phyloP scores from a whole-genome alignment of 2,329 filamentous ascomycete genomes.

The Epicoccum nigrum region DNA sequence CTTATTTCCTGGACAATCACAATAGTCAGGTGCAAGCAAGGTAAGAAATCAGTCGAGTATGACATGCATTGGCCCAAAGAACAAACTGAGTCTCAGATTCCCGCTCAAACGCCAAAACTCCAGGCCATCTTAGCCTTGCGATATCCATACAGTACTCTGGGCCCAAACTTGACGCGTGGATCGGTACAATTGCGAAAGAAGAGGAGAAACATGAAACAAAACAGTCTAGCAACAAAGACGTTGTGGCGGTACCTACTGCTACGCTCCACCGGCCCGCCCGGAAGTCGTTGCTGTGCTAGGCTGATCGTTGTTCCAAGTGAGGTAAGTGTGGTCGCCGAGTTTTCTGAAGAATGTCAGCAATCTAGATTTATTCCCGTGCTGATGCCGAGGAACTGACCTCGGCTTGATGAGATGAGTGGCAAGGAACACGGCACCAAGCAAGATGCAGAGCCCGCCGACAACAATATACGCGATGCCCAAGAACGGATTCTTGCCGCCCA shows the following conservation, averaged over 20 bases:
- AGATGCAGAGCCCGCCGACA: constrained; percentile 88
- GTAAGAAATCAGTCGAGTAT: constrained; percentile 22
- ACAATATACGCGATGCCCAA: constrained; percentile 95
- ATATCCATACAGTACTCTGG: constrained; percentile 37
- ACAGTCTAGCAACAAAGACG: constrained; percentile 21
- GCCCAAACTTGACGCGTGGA: constrained; percentile 25
- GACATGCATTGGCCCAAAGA: constrained; percentile 23
- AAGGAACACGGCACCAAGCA: constrained; percentile 87
- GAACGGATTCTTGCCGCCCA: constrained; percentile 95
- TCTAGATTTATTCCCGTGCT: background rate
- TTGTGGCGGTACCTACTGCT: constrained; percentile 21
- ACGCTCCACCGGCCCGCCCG: constrained; percentile 49
- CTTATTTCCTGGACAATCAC: constrained; percentile 6
- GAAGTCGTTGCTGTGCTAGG: constrained; percentile 62
- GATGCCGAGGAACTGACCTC: constrained; percentile 63
- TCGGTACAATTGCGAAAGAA: constrained; percentile 8
- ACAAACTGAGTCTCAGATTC: constrained; percentile 33
- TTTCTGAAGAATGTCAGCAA: constrained; percentile 65
- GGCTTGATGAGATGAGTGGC: constrained; percentile 90
- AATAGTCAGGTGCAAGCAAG: constrained; percentile 3
- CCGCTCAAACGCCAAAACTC: constrained; percentile 38
- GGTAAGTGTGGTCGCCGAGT: constrained; percentile 95
- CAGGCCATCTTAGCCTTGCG: constrained; percentile 29
- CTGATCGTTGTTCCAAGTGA: constrained; percentile 88
- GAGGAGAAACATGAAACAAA: constrained; percentile 24